phyloP scores from a whole-genome alignment of 2,329 filamentous ascomycete genomes.

The Calonectria hongkongensis region DNA sequence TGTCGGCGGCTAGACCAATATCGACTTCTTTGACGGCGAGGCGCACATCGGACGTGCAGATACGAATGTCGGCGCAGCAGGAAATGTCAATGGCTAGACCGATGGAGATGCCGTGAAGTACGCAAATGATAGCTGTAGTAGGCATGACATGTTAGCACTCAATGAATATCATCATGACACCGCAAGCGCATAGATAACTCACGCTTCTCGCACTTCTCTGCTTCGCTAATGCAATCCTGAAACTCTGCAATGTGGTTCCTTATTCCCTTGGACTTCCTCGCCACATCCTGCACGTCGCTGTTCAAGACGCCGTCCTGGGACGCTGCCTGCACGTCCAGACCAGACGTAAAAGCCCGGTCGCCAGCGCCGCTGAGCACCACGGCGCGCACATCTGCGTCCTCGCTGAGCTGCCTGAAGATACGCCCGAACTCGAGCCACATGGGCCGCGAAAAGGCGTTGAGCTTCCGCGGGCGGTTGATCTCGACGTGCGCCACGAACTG shows the following conservation, averaged over 20 bases:
- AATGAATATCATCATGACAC: background rate
- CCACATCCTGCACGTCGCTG: constrained; percentile 70
- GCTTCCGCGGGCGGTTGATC: constrained; percentile 89
- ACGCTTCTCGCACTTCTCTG: constrained; percentile 94
- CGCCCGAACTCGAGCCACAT: constrained; percentile 90
- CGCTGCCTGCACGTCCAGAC: constrained; percentile 87
- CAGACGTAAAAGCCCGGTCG: constrained; percentile 88
- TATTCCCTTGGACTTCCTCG: constrained; percentile 77
- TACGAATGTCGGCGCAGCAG: constrained; percentile 81
- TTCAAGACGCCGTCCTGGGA: constrained; percentile 69
- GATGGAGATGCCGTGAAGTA: constrained; percentile 85
- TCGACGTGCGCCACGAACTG: constrained; percentile 91
- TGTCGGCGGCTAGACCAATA: constrained; percentile 86
- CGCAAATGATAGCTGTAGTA: constrained; percentile 82
- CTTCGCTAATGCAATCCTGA: constrained; percentile 83
- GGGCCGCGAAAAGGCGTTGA: constrained; percentile 89
- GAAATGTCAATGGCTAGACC: constrained; percentile 86
- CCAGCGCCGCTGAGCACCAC: constrained; percentile 89
- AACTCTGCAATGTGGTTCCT: constrained; percentile 85
- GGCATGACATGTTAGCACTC: constrained; percentile 43
- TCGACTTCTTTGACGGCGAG: constrained; percentile 89
- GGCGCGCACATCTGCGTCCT: constrained; percentile 82
- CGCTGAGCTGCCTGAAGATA: constrained; percentile 83
- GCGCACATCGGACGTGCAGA: constrained; percentile 75
- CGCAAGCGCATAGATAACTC: constrained; percentile 55